Conservation (phyloP, 805 yeast genomes). For the Candida broadrunensis region DNA sequence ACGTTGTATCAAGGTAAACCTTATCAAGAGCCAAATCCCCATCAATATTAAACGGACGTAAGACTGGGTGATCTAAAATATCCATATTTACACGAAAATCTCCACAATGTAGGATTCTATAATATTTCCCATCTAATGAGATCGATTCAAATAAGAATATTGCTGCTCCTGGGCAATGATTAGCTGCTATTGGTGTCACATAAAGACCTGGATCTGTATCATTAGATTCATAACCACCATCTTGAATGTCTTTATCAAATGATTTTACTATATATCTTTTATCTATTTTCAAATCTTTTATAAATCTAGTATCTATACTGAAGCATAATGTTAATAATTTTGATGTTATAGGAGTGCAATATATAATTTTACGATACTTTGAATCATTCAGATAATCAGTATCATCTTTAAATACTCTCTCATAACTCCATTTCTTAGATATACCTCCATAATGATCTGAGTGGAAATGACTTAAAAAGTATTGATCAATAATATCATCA, state of each 20-base stretch:
- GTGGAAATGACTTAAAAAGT: slow-evolving; percentile 82
- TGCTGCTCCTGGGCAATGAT: slow-evolving; percentile 96
- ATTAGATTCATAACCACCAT: slow-evolving; percentile 13
- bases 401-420: slow-evolving; percentile 29
- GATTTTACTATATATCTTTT: slow-evolving; percentile 31
- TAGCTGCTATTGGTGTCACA: slow-evolving; percentile 75
- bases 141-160: slow-evolving; percentile 65
- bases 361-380: slow-evolving; percentile 55
- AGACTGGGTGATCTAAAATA: slow-evolving; percentile 43
- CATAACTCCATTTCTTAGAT: slow-evolving; percentile 64
- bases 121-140: slow-evolving; percentile 15
- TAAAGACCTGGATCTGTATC: slow-evolving; percentile 28
- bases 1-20: slow-evolving; percentile 88
- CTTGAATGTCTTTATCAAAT: slow-evolving; percentile 5
- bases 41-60: slow-evolving; percentile 16
- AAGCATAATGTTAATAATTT: slow-evolving; percentile 52
- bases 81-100: slow-evolving; percentile 73
- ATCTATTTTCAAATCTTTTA: slow-evolving; percentile 38
- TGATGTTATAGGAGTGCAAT: slow-evolving; percentile 70
- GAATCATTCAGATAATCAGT: slow-evolving; percentile 19
- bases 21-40: slow-evolving; percentile 40
- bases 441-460: slow-evolving; percentile 93
- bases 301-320: slow-evolving; percentile 49
- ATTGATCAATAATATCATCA: slow-evolving; percentile 44
- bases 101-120: slow-evolving; percentile 75